phyloP scores from a whole-genome alignment of 345 rosid species.

The Linum tenue region DNA sequence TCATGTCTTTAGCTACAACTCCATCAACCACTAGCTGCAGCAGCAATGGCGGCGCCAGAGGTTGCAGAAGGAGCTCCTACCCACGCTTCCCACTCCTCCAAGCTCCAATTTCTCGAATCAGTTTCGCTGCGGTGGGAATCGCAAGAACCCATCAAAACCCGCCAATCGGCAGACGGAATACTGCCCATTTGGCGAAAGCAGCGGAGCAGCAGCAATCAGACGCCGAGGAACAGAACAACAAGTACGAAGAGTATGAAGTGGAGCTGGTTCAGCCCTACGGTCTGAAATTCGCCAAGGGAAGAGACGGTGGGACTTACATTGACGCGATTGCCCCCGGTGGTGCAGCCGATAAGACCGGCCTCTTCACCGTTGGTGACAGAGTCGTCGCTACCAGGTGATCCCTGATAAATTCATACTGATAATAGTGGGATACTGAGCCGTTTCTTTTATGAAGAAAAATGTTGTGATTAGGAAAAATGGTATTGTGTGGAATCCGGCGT shows the following conservation, averaged over 20 bases:
- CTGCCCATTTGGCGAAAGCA: not conserved
- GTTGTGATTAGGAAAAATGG: too few species aligned
- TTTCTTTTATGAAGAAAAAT: too few species aligned
- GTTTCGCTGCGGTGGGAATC: not conserved
- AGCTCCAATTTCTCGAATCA: not conserved
- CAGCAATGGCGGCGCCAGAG: not conserved
- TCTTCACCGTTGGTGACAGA: constrained; percentile 77
- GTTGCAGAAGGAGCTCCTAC: not conserved
- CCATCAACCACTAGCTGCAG: not conserved
- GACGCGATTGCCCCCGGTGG: constrained; percentile 84
- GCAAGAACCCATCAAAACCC: not conserved
- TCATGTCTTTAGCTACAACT: not conserved
- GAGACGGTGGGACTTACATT: constrained; percentile 88
- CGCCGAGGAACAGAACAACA: constrained; percentile 21
- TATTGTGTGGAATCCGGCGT: not conserved
- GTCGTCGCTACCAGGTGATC: constrained; percentile 98
- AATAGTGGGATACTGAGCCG: too few species aligned
- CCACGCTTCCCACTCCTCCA: not conserved
- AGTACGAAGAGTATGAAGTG: constrained; percentile 72
- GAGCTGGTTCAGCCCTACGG: constrained; percentile 83
- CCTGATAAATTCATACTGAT: too few species aligned
- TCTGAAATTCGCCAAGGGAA: constrained; percentile 69
- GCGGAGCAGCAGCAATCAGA: constrained; percentile 5
- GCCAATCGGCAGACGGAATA: not conserved
- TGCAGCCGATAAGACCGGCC: constrained; percentile 63